Evolutionary conservation across 2,329 filamentous ascomycete genomes (phyloP).

Genomic region (Cordyceps tenuipes): DNA sequence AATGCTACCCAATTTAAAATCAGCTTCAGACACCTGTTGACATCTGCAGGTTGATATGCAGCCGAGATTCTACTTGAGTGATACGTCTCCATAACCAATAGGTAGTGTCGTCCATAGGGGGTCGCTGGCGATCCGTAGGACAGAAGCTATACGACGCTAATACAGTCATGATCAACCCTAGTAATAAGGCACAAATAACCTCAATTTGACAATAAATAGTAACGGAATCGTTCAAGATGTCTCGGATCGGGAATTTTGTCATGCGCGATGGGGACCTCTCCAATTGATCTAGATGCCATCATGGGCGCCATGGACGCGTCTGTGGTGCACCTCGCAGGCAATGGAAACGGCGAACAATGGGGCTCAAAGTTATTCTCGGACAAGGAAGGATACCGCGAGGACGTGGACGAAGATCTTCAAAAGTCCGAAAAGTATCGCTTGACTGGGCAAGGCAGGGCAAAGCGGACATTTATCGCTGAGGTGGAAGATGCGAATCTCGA

Average conservation of each 20-base stretch:
- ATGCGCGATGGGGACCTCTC: neutral
- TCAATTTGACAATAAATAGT: no score
- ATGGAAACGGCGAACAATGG: conserved; percentile 6
- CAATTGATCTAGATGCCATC: neutral
- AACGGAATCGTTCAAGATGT: neutral
- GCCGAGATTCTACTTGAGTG: no score
- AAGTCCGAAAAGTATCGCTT: neutral
- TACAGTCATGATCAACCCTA: no score
- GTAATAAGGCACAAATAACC: no score
- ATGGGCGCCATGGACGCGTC: conserved; percentile 3
- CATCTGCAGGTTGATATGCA: no score
- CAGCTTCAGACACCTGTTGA: no score
- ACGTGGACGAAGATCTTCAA: neutral
- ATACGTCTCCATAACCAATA: neutral
- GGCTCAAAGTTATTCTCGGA: conserved; percentile 1
- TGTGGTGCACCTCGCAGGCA: neutral
- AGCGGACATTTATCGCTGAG: conserved; percentile 1
- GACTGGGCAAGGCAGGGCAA: neutral
- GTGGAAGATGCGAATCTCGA: neutral
- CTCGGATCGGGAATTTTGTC: neutral
- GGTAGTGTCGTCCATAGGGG: neutral
- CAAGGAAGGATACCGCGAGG: neutral
- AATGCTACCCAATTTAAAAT: no score
- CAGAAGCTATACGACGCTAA: neutral
- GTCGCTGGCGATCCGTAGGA: neutral